A percentile compares a stretch with the other conserved stretches of the same genome.
Evolutionary conservation across 176 grass and related monocot genomes (phyloP).

Genomic region (Paspalum notatum): DNA sequence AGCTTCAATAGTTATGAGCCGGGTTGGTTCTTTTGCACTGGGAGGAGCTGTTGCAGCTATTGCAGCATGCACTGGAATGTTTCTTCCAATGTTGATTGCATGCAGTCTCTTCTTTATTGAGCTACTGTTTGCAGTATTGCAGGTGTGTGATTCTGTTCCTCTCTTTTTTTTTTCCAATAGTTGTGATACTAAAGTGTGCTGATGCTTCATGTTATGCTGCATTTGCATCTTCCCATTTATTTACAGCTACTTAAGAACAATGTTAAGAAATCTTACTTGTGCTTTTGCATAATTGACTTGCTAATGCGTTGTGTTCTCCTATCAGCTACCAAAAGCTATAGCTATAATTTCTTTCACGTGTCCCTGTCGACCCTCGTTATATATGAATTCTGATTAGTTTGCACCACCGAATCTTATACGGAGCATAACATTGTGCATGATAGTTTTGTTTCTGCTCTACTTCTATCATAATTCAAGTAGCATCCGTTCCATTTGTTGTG

Average conservation of each 20-base stretch:
- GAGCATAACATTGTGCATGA: constrained; percentile 4
- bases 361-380: neutral
- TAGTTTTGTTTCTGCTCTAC: neutral
- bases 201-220: neutral
- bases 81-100: constrained; percentile 78
- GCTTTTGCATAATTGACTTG: neutral
- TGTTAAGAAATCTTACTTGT: neutral
- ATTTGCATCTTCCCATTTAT: neutral
- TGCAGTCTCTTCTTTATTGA: constrained; percentile 68
- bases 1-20: constrained; percentile 83
- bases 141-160: constrained; percentile 55
- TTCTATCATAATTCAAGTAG: neutral
- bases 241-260: neutral
- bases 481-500: neutral
- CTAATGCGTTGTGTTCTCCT: neutral
- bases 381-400: neutral
- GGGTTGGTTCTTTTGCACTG: constrained; percentile 74
- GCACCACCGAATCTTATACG: neutral
- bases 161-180: constrained; percentile 5
- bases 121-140: constrained; percentile 62
- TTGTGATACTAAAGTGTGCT: neutral
- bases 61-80: constrained; percentile 90
- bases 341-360: neutral
- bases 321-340: neutral
- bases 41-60: constrained; percentile 86